phyloP scores from a whole-genome alignment of 2,329 filamentous ascomycete genomes.

The Boeremia exigua region DNA sequence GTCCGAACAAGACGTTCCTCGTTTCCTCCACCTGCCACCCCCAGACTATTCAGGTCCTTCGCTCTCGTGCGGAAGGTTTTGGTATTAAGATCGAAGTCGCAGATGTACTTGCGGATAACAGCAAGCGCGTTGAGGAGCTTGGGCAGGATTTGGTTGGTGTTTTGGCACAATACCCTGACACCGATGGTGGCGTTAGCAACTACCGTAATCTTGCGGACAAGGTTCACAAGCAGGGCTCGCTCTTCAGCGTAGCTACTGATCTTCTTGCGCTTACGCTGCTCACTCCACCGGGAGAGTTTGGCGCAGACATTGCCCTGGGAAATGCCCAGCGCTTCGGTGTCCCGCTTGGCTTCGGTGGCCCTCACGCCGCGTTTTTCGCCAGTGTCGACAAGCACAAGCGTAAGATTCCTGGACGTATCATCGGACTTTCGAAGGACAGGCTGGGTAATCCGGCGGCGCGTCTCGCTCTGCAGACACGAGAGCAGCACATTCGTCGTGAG shows the following conservation, averaged over 20 bases:
- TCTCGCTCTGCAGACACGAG: constrained; percentile 86
- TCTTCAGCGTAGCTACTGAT: constrained; percentile 88
- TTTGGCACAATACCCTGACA: constrained; percentile 94
- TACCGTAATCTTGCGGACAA: constrained; percentile 75
- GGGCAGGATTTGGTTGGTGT: constrained; percentile 87
- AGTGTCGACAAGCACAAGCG: constrained; percentile 90
- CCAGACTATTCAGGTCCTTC: constrained; percentile 83
- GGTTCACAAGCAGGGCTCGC: constrained; percentile 77
- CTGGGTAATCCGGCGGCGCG: constrained; percentile 81
- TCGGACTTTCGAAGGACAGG: constrained; percentile 91
- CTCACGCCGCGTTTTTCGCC: constrained; percentile 96
- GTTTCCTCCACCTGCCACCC: constrained; percentile 84
- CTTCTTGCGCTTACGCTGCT: constrained; percentile 85
- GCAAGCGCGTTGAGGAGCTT: constrained; percentile 71
- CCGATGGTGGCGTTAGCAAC: constrained; percentile 78
- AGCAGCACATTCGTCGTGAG: constrained; percentile 94
- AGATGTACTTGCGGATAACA: constrained; percentile 71
- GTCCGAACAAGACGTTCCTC: constrained; percentile 78
- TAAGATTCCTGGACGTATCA: constrained; percentile 88
- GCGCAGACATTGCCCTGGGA: constrained; percentile 93
- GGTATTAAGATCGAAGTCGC: constrained; percentile 78
- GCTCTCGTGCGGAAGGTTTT: constrained; percentile 88
- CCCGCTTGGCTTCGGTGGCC: constrained; percentile 88
- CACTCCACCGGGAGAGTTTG: constrained; percentile 90
- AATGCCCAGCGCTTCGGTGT: constrained; percentile 92